These are phyloP conservation scores for Trichoderma koningiopsis DNA, from an alignment of 2,329 filamentous ascomycete species.

Conservation along the genomic window DNA sequence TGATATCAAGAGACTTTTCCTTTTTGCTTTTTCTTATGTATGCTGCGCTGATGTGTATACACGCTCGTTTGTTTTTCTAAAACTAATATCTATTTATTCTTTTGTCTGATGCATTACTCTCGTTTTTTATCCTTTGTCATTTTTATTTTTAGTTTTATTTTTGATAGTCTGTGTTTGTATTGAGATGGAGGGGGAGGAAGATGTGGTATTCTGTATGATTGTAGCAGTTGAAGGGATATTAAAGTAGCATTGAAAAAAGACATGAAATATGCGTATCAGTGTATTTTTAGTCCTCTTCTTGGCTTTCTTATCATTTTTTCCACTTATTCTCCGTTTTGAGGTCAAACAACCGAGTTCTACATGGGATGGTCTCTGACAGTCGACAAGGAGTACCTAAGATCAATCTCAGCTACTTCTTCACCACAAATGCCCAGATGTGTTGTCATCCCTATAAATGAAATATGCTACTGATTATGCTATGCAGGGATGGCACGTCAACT, in stretches of 20 bases:
- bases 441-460: too few relatives aligned
- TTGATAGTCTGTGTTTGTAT: background rate
- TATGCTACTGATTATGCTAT: too few relatives aligned
- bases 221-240: background rate
- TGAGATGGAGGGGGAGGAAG: background rate
- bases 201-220: background rate
- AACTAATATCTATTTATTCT: background rate
- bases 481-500: too few relatives aligned
- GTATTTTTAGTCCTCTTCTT: too few relatives aligned
- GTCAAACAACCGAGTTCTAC: too few relatives aligned
- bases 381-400: too few relatives aligned
- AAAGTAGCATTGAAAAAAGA: background rate
- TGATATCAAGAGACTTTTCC: background rate
- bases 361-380: too few relatives aligned
- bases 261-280: too few relatives aligned
- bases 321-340: too few relatives aligned
- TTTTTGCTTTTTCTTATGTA: background rate
- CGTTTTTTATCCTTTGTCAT: background rate
- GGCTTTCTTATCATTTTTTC: too few relatives aligned
- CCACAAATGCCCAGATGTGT: too few relatives aligned
- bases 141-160: background rate
- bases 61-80: constrained; percentile 6
- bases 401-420: too few relatives aligned
- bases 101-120: constrained; percentile 4
- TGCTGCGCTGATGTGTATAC: constrained; percentile 14